A percentile compares a stretch with the other conserved stretches of the same genome.
phyloP scores from a whole-genome alignment of 2,329 filamentous ascomycete genomes.

The Aureobasidium sp. region DNA sequence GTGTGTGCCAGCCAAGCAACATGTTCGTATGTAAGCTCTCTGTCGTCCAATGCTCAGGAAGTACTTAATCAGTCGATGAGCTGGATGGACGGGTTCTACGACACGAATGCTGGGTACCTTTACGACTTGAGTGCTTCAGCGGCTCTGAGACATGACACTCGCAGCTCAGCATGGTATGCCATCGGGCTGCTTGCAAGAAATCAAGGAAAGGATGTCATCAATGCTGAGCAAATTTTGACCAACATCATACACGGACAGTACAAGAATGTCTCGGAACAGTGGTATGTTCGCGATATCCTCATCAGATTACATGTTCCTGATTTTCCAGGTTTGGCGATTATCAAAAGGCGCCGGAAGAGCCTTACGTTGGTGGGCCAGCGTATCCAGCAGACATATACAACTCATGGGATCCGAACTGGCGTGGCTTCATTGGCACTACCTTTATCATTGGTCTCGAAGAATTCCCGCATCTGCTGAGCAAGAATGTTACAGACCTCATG shows the following conservation, averaged over 20 bases:
- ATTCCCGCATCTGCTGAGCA: conserved; percentile 43
- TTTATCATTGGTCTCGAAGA: conserved; percentile 55
- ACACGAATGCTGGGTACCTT: conserved; percentile 46
- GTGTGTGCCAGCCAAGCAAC: neutral
- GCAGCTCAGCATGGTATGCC: conserved; percentile 54
- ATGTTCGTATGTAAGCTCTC: conserved; percentile 8
- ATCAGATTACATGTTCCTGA: neutral
- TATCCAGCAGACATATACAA: conserved; percentile 49
- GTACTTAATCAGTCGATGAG: conserved; percentile 45
- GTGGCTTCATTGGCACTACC: conserved; percentile 55
- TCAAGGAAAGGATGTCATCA: conserved; percentile 40
- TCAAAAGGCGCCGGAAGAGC: conserved; percentile 51
- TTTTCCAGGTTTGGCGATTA: conserved; percentile 42
- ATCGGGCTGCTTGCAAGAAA: conserved; percentile 52
- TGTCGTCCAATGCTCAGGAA: conserved; percentile 15
- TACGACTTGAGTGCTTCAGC: conserved; percentile 42
- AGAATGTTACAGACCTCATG: conserved; percentile 38
- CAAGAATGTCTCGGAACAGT: conserved; percentile 47
- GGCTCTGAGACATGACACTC: conserved; percentile 50
- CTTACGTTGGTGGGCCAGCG: conserved; percentile 45
- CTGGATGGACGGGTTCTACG: conserved; percentile 52
- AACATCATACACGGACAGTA: conserved; percentile 50
- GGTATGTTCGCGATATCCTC: conserved; percentile 35
- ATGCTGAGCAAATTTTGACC: conserved; percentile 48
- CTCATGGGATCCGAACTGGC: conserved; percentile 59